Conservation (phyloP, 352 stramenopile species). For the Phytopythium montanum region DNA sequence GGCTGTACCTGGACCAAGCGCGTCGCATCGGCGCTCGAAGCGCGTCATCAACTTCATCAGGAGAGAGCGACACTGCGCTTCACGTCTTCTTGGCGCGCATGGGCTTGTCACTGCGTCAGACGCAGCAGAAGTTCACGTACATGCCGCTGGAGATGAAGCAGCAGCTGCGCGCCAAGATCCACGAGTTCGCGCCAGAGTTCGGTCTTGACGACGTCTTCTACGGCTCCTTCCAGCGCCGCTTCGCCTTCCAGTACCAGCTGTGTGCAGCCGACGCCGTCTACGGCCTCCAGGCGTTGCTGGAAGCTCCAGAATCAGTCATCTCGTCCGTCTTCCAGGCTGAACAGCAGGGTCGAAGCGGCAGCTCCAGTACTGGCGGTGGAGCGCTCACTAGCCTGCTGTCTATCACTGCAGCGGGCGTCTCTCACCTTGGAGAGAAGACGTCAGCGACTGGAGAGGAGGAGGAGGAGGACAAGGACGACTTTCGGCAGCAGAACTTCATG, state of each 20-base stretch:
- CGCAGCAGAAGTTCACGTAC: conserved; percentile 95
- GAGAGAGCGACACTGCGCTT: conserved; percentile 65
- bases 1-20: conserved; percentile 65
- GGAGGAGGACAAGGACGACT: conserved; percentile 38
- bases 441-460: conserved; percentile 21
- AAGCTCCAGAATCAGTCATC: conserved; percentile 80
- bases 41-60: conserved; percentile 24
- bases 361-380: not conserved
- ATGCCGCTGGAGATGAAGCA: conserved; percentile 92
- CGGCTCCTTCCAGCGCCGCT: conserved; percentile 93
- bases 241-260: conserved; percentile 94
- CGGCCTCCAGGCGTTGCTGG: conserved; percentile 92
- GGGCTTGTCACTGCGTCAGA: conserved; percentile 95
- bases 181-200: conserved; percentile 93
- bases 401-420: conserved; percentile 31
- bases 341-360: conserved; percentile 41
- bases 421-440: conserved; percentile 18
- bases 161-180: conserved; percentile 90
- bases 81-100: conserved; percentile 97
- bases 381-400: conserved; percentile 6
- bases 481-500: conserved; percentile 81
- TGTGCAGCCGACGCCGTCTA: conserved; percentile 95
- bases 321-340: conserved; percentile 59
- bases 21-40: conserved; percentile 60
- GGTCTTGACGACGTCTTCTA: conserved; percentile 96